Conservation (phyloP, 805 yeast species). For the Metschnikowia arizonensis region DNA sequence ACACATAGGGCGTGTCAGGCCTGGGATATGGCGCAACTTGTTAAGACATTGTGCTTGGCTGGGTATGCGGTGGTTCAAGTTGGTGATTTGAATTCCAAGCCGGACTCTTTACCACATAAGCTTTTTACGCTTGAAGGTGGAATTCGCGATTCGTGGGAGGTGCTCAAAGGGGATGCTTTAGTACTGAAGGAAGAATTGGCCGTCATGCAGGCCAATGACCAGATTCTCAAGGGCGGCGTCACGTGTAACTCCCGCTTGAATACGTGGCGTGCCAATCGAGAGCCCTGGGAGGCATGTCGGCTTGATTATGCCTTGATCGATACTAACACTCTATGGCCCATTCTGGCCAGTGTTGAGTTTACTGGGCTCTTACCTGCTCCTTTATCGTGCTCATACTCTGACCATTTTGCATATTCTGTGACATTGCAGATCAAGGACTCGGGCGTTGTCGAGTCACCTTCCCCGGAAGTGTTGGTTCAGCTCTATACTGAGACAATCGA, state of each 20-base stretch:
- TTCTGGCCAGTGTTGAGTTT: slow-evolving; percentile 67
- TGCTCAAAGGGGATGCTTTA: slow-evolving; percentile 44
- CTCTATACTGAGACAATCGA: slow-evolving; percentile 29
- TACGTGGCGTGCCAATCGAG: slow-evolving; percentile 69
- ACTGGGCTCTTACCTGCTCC: slow-evolving; percentile 62
- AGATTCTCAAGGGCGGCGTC: slow-evolving; percentile 69
- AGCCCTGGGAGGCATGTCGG: slow-evolving; percentile 71
- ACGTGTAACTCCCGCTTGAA: slow-evolving; percentile 88
- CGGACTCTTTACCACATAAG: slow-evolving; percentile 78
- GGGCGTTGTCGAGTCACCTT: slow-evolving; percentile 5
- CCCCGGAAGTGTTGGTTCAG: slow-evolving; percentile 20
- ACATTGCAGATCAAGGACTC: slow-evolving; percentile 22
- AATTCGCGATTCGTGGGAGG: slow-evolving; percentile 79
- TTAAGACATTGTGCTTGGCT: slow-evolving; percentile 55
- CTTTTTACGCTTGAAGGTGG: slow-evolving; percentile 68
- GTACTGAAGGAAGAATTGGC: slow-evolving; percentile 23
- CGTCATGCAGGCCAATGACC: slow-evolving; percentile 39
- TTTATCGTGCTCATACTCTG: slow-evolving; percentile 64
- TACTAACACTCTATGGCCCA: slow-evolving; percentile 45
- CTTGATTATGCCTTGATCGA: slow-evolving; percentile 87
- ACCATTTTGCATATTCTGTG: slow-evolving; percentile 80
- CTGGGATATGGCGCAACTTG: slow-evolving; percentile 82
- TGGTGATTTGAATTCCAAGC: slow-evolving; percentile 89
- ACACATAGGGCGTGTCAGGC: slow-evolving; percentile 95
- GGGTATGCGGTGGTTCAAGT: slow-evolving; percentile 87